A percentile compares a stretch with the other conserved stretches of the same genome.
phyloP scores from a whole-genome alignment of 805 yeast species.

The Sungouiella thailandica region DNA sequence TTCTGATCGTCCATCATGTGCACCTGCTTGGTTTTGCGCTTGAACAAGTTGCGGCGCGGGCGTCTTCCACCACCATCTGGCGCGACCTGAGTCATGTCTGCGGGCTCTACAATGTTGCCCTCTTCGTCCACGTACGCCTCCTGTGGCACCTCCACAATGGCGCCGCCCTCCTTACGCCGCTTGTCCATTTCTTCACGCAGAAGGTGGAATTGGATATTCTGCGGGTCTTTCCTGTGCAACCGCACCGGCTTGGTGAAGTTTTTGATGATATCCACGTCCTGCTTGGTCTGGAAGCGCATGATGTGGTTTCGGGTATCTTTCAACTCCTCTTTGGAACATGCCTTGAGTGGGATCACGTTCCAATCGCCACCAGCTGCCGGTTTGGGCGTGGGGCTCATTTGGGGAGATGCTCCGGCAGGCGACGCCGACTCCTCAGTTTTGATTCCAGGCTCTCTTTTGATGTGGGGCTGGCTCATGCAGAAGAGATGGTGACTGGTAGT shows the following conservation, averaged over 20 bases:
- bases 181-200: conserved; percentile 69
- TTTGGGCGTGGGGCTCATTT: conserved; percentile 2
- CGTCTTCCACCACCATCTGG: conserved; percentile 89
- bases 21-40: conserved; percentile 81
- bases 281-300: conserved; percentile 70
- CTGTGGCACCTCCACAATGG: conserved; percentile 9
- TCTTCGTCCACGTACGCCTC: conserved; percentile 13
- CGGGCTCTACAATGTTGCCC: conserved; percentile 12
- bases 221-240: conserved; percentile 89
- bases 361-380: conserved; percentile 24
- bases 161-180: conserved; percentile 21
- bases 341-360: conserved; percentile 58
- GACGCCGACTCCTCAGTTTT: conserved; percentile 19
- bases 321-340: conserved; percentile 68
- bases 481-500: background rate
- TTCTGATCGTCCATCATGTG: conserved; percentile 77
- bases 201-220: conserved; percentile 81
- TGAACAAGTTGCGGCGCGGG: conserved; percentile 48
- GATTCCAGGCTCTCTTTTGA: conserved; percentile 24
- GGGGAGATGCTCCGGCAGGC: conserved; percentile 3
- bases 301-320: conserved; percentile 74
- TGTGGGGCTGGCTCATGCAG: conserved; percentile 24
- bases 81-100: conserved; percentile 67
- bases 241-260: conserved; percentile 81
- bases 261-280: conserved; percentile 62